A percentile compares a stretch with the other conserved stretches of the same genome.
These are phyloP conservation scores for Trapa bicornis DNA, from an alignment of 345 rosid species.

Conservation along the genomic window DNA sequence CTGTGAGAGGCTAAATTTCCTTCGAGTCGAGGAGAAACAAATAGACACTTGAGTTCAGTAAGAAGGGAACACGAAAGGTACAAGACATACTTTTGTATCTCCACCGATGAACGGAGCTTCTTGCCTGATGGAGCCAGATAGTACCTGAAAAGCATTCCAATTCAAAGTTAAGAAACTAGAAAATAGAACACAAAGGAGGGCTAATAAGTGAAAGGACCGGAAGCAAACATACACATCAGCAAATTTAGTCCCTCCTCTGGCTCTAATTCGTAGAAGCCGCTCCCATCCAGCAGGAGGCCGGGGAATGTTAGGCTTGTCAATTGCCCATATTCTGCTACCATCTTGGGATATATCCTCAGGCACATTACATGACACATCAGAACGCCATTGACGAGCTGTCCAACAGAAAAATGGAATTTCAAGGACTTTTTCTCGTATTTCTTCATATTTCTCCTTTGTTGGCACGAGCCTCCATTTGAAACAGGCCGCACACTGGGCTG, in stretches of 20 bases:
- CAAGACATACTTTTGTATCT: slow-evolving; percentile 61
- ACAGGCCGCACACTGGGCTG: slow-evolving; percentile 80
- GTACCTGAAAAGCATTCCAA: slow-evolving; percentile 37
- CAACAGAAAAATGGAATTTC: slow-evolving; percentile 62
- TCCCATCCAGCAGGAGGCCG: slow-evolving; percentile 92
- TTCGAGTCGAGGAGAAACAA: neutral
- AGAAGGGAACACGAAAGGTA: neutral
- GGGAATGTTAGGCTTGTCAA: slow-evolving; percentile 82
- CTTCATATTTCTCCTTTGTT: slow-evolving; percentile 77
- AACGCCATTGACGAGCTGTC: slow-evolving; percentile 68
- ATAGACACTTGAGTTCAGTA: neutral
- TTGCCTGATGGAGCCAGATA: slow-evolving; percentile 80
- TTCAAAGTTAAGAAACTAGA: neutral
- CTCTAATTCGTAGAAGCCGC: slow-evolving; percentile 60
- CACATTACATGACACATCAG: slow-evolving; percentile 59
- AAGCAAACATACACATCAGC: slow-evolving; percentile 70
- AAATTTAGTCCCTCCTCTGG: slow-evolving; percentile 77
- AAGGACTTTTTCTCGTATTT: slow-evolving; percentile 67
- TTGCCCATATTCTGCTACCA: slow-evolving; percentile 86
- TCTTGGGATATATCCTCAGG: slow-evolving; percentile 84
- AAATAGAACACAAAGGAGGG: neutral
- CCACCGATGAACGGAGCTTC: slow-evolving; percentile 77
- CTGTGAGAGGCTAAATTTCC: neutral
- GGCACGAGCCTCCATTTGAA: slow-evolving; percentile 94
- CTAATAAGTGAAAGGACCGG: neutral